A percentile compares a stretch with the other conserved stretches of the same genome.
These are phyloP conservation scores for Citrullus amarus DNA, from an alignment of 306 rosid species.

Conservation along the genomic window DNA sequence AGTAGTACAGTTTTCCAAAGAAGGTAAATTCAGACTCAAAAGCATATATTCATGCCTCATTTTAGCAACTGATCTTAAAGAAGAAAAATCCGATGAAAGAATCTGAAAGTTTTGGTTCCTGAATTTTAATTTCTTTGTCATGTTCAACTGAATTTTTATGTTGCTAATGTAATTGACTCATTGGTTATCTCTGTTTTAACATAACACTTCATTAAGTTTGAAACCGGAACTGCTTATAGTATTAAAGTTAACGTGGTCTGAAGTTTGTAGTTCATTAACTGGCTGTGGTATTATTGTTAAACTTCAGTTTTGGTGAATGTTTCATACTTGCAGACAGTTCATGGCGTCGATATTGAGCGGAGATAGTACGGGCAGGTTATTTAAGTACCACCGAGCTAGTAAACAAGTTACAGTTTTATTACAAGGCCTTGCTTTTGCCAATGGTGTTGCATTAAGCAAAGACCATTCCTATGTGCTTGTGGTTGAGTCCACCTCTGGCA, in stretches of 20 bases:
- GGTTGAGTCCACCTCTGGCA: conserved; percentile 54
- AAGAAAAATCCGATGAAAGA: background rate
- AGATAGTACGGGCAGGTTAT: conserved; percentile 67
- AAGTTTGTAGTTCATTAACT: background rate
- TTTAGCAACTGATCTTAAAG: conserved; percentile 2
- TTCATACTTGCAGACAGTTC: conserved; percentile 54
- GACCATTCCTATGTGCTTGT: conserved; percentile 62
- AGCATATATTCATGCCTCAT: background rate
- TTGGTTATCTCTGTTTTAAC: background rate
- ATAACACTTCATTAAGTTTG: background rate
- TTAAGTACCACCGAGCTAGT: conserved; percentile 46
- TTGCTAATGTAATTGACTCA: background rate
- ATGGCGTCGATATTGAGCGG: conserved; percentile 43
- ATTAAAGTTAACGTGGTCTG: too few species aligned
- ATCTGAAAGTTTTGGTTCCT: background rate
- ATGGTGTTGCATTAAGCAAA: conserved; percentile 71
- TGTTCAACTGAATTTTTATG: background rate
- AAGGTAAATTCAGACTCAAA: conserved; percentile 39
- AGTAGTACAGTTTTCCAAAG: conserved; percentile 52
- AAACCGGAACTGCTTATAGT: background rate
- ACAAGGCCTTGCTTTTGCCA: conserved; percentile 55
- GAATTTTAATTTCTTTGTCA: background rate
- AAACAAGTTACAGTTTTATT: conserved; percentile 56
- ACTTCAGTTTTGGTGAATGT: background rate
- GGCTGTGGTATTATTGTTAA: background rate